Conservation (phyloP, 1,139 yeast genomes). For the Lodderomyces oxycetoniae region DNA sequence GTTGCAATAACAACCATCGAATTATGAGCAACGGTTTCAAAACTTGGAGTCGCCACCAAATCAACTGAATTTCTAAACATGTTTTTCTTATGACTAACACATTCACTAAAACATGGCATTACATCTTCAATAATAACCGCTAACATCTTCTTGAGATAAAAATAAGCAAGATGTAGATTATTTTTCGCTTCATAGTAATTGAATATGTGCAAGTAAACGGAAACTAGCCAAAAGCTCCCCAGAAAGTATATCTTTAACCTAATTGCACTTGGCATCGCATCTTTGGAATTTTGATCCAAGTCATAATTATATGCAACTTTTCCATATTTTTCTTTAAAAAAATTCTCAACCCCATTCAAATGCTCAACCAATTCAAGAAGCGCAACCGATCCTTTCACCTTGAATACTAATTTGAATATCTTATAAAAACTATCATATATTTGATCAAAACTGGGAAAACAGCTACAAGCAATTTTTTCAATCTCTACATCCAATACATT, state of each 20-base stretch:
- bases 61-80: slow-evolving; percentile 25
- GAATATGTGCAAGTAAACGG: slow-evolving; percentile 31
- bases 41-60: slow-evolving; percentile 32
- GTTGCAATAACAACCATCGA: slow-evolving; percentile 23
- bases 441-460: slow-evolving; percentile 17
- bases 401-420: slow-evolving; percentile 17
- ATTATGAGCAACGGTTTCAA: slow-evolving; percentile 31
- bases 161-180: slow-evolving; percentile 23
- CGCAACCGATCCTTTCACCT: slow-evolving; percentile 19
- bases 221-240: slow-evolving; percentile 20
- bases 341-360: slow-evolving; percentile 17
- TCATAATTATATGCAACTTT: slow-evolving; percentile 7
- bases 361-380: slow-evolving; percentile 18
- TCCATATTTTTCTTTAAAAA: slow-evolving; percentile 15
- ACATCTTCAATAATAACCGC: slow-evolving; percentile 24
- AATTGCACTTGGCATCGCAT: slow-evolving; percentile 15
- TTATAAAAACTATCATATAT: slow-evolving; percentile 18
- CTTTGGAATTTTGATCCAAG: slow-evolving; percentile 2
- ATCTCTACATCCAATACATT: slow-evolving; percentile 23
- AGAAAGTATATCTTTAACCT: slow-evolving; percentile 23
- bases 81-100: slow-evolving; percentile 19
- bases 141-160: slow-evolving; percentile 28
- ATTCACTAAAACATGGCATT: slow-evolving; percentile 30
- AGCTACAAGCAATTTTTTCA: slow-evolving; percentile 19
- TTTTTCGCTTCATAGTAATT: slow-evolving; percentile 31